Evolutionary conservation across 257 asterid genomes (phyloP), one percentile per base, ranked within the genome.

Genomic region (Scutellaria baicalensis): DNA sequence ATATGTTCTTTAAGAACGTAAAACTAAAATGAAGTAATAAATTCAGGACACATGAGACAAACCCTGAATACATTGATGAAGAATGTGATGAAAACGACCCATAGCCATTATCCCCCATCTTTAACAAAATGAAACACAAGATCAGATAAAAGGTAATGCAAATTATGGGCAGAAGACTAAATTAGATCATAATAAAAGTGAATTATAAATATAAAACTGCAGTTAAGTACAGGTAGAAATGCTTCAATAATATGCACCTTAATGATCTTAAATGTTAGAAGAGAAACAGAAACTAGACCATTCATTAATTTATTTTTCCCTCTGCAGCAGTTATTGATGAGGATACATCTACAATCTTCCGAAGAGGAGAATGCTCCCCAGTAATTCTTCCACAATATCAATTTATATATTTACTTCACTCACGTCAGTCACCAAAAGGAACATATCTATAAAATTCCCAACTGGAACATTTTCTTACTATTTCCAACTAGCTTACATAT

Each of bases 91-190:
- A 54, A 71, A 79, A 48, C 31, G 93, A 66, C 74, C 92, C 92
- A 64, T 85, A 89, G 76, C 80, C 83, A 75, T 72, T 77, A 58
- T 90, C 97, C 67, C 85, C 91, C 75, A 86, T 67, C 97, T 93
- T 77, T 38, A 73, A n/a, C 44, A 64, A 77, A 68, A 69, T 42
- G 69, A 62, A 74, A 57, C 48, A 54, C 33, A 67, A 75, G 54
- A 58, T 51, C 44, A 66, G 44, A 52, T 14, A 67, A 16, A 66
- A 75, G 40, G 67, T 55, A 65, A 70, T 42, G 60, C 51, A 78
- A 63, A 36, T n/a, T 39, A 13, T 35, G 16, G 40, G 55, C 23
- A 16, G 27, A 74, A 61, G 33, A 38, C 50, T 59, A 55, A 60
- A 59, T 63, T 45, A 57, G 14, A 39, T 62, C 59, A 44, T 33